Conservation (phyloP, 2,329 filamentous ascomycete species). For the Pseudogymnoascus verrucosus region DNA sequence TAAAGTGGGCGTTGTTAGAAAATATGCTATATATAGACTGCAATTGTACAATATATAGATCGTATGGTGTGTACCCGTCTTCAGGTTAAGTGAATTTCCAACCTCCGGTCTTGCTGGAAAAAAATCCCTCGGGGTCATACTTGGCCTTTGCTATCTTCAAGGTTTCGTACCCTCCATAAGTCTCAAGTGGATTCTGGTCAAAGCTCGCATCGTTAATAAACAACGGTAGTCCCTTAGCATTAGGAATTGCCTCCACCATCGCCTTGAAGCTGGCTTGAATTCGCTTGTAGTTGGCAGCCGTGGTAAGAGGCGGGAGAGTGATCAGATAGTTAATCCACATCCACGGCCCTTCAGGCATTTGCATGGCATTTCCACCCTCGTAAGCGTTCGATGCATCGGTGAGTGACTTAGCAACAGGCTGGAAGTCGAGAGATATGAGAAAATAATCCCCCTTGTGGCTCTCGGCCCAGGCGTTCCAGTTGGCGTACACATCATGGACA, state of each 20-base stretch:
- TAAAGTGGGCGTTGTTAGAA: neutral
- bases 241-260: conserved; percentile 24
- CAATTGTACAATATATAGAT: neutral
- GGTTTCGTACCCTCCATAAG: conserved; percentile 22
- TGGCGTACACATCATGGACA: conserved; percentile 10
- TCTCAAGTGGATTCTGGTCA: conserved; percentile 2
- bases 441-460: conserved; percentile 26
- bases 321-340: conserved; percentile 28
- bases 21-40: neutral
- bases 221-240: conserved; percentile 23
- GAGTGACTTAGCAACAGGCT: conserved; percentile 26
- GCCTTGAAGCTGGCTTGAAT: conserved; percentile 27
- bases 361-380: conserved; percentile 29
- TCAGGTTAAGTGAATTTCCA: conserved; percentile 11
- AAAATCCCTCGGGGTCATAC: conserved; percentile 27
- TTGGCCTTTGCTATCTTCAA: conserved; percentile 27
- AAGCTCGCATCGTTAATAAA: conserved; percentile 27
- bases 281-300: conserved; percentile 20
- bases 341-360: conserved; percentile 29
- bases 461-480: conserved; percentile 27
- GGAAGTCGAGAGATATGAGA: conserved; percentile 21
- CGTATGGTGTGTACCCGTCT: neutral
- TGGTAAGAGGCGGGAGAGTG: conserved; percentile 21
- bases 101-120: conserved; percentile 23
- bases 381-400: conserved; percentile 27